Evolutionary conservation across 2,329 filamentous ascomycete genomes (phyloP).

Genomic region (Ophiostoma tasmaniense): DNA sequence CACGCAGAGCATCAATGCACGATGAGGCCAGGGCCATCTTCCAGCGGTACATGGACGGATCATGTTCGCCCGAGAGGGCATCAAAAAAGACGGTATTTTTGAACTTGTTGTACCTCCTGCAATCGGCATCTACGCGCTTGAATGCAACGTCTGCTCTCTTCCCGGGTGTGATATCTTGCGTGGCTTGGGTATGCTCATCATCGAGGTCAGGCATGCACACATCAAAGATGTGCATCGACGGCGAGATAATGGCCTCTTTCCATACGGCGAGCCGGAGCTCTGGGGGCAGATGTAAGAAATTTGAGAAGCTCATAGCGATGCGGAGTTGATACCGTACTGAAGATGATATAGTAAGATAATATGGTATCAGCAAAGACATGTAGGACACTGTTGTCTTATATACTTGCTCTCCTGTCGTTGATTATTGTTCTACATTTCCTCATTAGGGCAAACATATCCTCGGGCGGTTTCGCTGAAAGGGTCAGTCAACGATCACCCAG

Average conservation of each 20-base stretch:
- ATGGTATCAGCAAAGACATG: not conserved
- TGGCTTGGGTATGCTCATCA: not conserved
- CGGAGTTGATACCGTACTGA: too few relatives aligned
- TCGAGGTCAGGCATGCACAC: conserved; percentile 16
- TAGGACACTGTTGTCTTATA: not conserved
- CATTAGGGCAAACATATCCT: not conserved
- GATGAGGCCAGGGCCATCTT: conserved; percentile 12
- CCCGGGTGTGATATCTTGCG: not conserved
- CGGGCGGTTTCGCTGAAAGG: too few relatives aligned
- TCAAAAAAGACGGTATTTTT: conserved; percentile 14
- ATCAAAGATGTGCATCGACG: conserved; percentile 23
- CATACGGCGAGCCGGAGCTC: conserved; percentile 24
- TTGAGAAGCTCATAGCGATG: conserved; percentile 12
- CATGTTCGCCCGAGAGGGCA: not conserved
- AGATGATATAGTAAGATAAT: not conserved
- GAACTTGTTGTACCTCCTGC: conserved; percentile 3
- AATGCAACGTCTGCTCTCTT: not conserved
- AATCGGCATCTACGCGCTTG: too few relatives aligned
- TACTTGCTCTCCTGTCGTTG: not conserved
- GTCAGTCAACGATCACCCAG: too few relatives aligned
- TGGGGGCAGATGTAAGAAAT: conserved; percentile 21
- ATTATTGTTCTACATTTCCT: not conserved
- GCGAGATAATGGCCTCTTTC: conserved; percentile 19
- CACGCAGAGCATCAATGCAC: conserved; percentile 17
- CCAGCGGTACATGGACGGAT: conserved; percentile 18